Base-by-base conservation (phyloP, 495 filamentous ascomycete species). In the Lentithecium fluviatile region DNA sequence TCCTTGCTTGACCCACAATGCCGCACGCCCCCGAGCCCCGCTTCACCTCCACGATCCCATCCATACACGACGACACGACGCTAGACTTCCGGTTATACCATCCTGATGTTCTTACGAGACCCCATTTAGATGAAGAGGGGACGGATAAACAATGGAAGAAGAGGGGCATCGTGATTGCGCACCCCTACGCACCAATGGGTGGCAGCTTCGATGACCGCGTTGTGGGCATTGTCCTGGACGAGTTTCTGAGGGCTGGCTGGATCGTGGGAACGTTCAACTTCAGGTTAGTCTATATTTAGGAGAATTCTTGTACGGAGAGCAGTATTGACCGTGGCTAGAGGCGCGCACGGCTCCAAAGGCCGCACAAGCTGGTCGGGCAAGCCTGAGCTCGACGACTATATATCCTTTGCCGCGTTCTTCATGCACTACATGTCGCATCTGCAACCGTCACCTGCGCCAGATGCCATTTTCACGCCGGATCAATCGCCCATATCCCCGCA, bases 201-300 rank as follows among this genome's bases (percentile, higher is more conserved):
- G 94, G 94, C 5, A 86, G 78, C 75, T 93, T 85, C 71, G 88
- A 97, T 70, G 91, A 97, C 64, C 80, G 80, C 0, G 79, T 95
- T 20, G 89, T 98, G 13, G 74, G 81, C 29, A 75, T 82, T 21
- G 70, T 88, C 12, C 82, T 81, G 1, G 71, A 71, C 2, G 85
- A 86, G 54, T 77, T 96, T 23, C 71, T 95, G 6, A 72, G 78
- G 4, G 68, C 77, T 23, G 90, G 88, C 17, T 93, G 81, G 67
- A 72, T 95, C 2, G 89, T 97, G 17, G 88, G 80, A 6, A 95
- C 90, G 1, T 97, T 97, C 72, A 97, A 98, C 69, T 96, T 97
- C 65, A 83, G 91, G 91, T 95, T 73, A 19, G 69, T 59, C 19
- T 26, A 45, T 21, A 13, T 20, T 1, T 25, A n/a, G 12, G 4